These are phyloP conservation scores for Astraeus odoratus DNA, from an alignment of 768 basidiomycete species.

Conservation along the genomic window DNA sequence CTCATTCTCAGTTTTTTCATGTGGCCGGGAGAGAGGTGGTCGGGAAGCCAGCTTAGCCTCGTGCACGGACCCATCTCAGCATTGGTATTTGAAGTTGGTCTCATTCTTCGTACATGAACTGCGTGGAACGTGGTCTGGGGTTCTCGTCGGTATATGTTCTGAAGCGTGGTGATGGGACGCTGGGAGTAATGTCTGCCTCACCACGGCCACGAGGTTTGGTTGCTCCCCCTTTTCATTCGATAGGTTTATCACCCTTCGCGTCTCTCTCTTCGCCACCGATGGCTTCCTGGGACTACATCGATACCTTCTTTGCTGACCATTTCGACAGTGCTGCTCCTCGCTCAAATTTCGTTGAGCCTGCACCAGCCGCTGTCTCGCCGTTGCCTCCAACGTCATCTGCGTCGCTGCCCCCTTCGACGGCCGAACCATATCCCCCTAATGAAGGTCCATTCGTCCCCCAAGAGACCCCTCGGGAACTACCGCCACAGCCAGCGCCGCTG, in stretches of 20 bases:
- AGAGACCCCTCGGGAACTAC: conserved; percentile 22
- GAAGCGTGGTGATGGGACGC: conserved; percentile 7
- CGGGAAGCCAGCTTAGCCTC: neutral
- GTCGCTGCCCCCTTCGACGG: conserved; percentile 29
- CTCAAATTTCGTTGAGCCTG: conserved; percentile 45
- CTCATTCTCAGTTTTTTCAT: conserved; percentile 6
- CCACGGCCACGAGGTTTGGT: conserved; percentile 21
- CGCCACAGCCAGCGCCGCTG: conserved; percentile 15
- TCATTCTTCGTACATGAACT: neutral
- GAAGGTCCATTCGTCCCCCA: conserved; percentile 27
- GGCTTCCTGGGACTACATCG: conserved; percentile 28
- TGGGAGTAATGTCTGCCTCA: conserved; percentile 16
- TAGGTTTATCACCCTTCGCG: conserved; percentile 9
- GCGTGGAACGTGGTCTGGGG: neutral
- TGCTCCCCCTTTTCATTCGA: conserved; percentile 17
- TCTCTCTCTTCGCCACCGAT: conserved; percentile 18
- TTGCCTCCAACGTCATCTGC: conserved; percentile 38
- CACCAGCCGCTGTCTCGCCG: conserved; percentile 29
- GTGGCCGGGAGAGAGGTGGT: neutral
- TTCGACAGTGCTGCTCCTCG: conserved; percentile 38
- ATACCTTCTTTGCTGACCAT: conserved; percentile 24
- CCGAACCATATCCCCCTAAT: conserved; percentile 31
- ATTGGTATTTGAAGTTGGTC: neutral
- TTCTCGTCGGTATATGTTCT: neutral
- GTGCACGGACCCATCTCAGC: conserved; percentile 6